These are phyloP conservation scores for Leccinellum albellum DNA, from an alignment of 768 basidiomycete species.

Conservation along the genomic window DNA sequence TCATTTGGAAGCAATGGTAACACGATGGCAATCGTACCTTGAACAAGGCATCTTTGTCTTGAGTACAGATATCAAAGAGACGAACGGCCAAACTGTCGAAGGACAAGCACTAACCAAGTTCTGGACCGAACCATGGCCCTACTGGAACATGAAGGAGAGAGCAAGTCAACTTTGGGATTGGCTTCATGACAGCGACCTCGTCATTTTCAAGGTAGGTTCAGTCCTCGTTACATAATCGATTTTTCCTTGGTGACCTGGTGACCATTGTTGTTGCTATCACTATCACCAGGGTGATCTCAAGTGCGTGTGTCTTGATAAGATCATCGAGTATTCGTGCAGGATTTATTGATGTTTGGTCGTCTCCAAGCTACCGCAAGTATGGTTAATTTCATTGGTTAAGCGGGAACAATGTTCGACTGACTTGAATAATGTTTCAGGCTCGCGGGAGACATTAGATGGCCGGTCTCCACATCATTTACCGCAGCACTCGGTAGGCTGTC, in stretches of 20 bases:
- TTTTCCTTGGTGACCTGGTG: not conserved
- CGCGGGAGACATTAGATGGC: conserved; percentile 87
- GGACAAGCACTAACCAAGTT: conserved; percentile 40
- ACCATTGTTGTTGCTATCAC: conserved; percentile 18
- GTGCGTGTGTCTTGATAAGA: conserved; percentile 42
- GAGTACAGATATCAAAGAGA: conserved; percentile 38
- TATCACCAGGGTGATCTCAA: conserved; percentile 79
- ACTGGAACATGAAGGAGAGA: conserved; percentile 64
- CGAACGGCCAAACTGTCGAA: conserved; percentile 21
- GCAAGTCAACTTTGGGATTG: conserved; percentile 49
- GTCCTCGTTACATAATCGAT: not conserved
- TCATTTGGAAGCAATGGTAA: conserved; percentile 56
- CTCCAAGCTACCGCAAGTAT: conserved; percentile 75
- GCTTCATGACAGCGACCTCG: conserved; percentile 57
- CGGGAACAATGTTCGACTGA: conserved; percentile 1
- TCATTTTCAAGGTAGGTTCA: conserved; percentile 73
- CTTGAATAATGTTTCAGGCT: conserved; percentile 47
- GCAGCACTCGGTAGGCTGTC: conserved; percentile 58
- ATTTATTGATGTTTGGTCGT: conserved; percentile 2
- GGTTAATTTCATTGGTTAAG: conserved; percentile 21
- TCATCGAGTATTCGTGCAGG: not conserved
- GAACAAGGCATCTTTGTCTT: conserved; percentile 65
- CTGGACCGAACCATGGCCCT: conserved; percentile 74
- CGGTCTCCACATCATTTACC: conserved; percentile 69
- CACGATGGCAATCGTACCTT: conserved; percentile 74